Percentiles rank a stretch among this genome's conserved stretches.
Conservation (phyloP, 805 yeast species). For the Wickerhamiella sergipiensis region DNA sequence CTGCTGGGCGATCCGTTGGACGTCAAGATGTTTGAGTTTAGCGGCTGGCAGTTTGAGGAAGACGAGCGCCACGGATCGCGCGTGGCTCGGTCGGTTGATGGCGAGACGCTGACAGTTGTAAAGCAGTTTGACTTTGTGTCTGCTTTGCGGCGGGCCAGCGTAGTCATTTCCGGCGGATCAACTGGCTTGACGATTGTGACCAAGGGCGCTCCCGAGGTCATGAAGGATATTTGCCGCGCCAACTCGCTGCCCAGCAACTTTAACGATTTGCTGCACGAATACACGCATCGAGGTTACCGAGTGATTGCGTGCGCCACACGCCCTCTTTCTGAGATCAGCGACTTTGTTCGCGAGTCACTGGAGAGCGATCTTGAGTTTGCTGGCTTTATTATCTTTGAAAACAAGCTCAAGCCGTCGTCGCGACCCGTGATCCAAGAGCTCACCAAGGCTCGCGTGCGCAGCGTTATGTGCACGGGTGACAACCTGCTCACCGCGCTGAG, state of each 20-base stretch:
- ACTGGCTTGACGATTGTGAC: slow-evolving; percentile 43
- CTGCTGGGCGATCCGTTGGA: slow-evolving; percentile 91
- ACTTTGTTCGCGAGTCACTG: slow-evolving; percentile 43
- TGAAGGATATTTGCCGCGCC: slow-evolving; percentile 60
- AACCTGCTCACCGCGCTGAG: slow-evolving; percentile 88
- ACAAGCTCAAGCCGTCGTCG: slow-evolving; percentile 66
- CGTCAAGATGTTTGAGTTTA: slow-evolving; percentile 82
- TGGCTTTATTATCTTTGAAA: slow-evolving; percentile 89
- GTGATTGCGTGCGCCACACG: slow-evolving; percentile 87
- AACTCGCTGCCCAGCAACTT: slow-evolving; percentile 62
- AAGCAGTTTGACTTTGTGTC: slow-evolving; percentile 72
- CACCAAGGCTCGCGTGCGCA: slow-evolving; percentile 57
- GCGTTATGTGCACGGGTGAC: slow-evolving; percentile 97
- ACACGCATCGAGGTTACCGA: slow-evolving; percentile 88
- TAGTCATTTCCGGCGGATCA: slow-evolving; percentile 36
- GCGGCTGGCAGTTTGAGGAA: slow-evolving; percentile 65
- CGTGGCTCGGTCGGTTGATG: slow-evolving; percentile 6
- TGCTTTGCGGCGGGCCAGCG: slow-evolving; percentile 80
- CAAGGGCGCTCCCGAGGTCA: slow-evolving; percentile 96
- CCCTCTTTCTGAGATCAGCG: slow-evolving; percentile 52
- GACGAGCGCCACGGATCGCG: slow-evolving; percentile 27
- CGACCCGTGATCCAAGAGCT: slow-evolving; percentile 45
- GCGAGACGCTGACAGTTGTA: slow-evolving; percentile 29
- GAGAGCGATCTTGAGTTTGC: slow-evolving; percentile 60
- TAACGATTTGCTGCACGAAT: slow-evolving; percentile 58